Conservation (phyloP, 148 eudicot species). For the Camellia japonica region DNA sequence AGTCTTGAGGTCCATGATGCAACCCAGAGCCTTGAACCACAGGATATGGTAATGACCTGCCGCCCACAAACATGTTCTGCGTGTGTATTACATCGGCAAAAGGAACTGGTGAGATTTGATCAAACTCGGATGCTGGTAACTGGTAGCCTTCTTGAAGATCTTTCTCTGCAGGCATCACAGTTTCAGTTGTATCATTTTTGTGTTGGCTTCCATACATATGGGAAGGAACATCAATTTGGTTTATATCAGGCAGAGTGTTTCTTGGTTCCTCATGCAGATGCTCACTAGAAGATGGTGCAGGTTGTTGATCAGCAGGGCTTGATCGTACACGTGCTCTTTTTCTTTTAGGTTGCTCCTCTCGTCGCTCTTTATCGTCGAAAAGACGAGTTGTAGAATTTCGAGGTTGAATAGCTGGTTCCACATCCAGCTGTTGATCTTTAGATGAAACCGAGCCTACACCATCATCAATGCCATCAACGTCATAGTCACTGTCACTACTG, state of each 20-base stretch:
- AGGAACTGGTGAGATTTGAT: slow-evolving; percentile 33
- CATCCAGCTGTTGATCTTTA: slow-evolving; percentile 35
- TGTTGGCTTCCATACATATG: slow-evolving; percentile 26
- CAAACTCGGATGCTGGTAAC: slow-evolving; percentile 27
- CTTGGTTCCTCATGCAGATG: slow-evolving; percentile 29
- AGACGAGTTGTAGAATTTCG: slow-evolving; percentile 8
- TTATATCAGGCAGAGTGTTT: slow-evolving; percentile 31
- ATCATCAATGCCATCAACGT: slow-evolving; percentile 69
- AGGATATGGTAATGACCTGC: slow-evolving; percentile 33
- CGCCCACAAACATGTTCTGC: slow-evolving; percentile 23
- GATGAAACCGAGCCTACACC: slow-evolving; percentile 59
- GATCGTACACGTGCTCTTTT: slow-evolving; percentile 43
- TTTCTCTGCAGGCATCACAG: slow-evolving; percentile 31
- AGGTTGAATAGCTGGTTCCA: slow-evolving; percentile 28
- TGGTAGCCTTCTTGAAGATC: slow-evolving; percentile 31
- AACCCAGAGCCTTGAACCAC: slow-evolving; percentile 25
- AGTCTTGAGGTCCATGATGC: slow-evolving; percentile 6
- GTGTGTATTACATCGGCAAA: slow-evolving; percentile 29
- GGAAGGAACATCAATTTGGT: slow-evolving; percentile 28
- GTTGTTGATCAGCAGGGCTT: slow-evolving; percentile 28
- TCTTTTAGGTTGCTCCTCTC: slow-evolving; percentile 28
- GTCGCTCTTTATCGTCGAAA: slow-evolving; percentile 25
- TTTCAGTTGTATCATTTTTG: slow-evolving; percentile 31
- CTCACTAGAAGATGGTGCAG: slow-evolving; percentile 31
- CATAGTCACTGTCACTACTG: slow-evolving; percentile 76